Evolutionary conservation across 1,284 basidiomycete genomes (phyloP), one percentile per base, ranked within the genome.

Genomic region (Inonotus obliquus): DNA sequence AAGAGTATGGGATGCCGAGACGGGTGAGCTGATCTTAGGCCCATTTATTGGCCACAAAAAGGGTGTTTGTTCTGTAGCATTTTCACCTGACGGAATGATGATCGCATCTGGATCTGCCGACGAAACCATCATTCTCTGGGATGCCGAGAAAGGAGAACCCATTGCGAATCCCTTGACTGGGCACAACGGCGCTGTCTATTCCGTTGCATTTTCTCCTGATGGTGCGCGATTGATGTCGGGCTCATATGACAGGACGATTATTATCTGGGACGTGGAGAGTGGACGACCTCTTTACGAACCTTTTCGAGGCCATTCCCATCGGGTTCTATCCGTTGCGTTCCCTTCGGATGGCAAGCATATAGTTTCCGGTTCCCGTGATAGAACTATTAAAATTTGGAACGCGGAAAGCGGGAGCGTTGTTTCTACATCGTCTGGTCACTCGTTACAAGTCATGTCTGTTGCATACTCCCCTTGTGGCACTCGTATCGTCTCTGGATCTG

Each of bases 41-140:
- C 38, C 38, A 4, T 10, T 29, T 35, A n/a, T 35, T 23, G 29
- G 56, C 66, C 59, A 38, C 65, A 69, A 38, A 52, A n/a, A 2
- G 55, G 60, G 35, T 61, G 58, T 44, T 60, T 70, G 25, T 55
- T 44, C 62, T 23, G 63, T 66, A 19, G 66, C 67, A 11, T 53
- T 7, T 35, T 59, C 57, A 10, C 57, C 48, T 32, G 57, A 59
- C 17, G 47, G 57, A n/a, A 59, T 10, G 25, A n/a, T 19, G 27
- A 54, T 9, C 25, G 52, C n/a, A n/a, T n/a, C n/a, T n/a, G n/a
- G n/a, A n/a, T n/a, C n/a, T n/a, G n/a, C n/a, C n/a, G n/a, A n/a
- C n/a, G n/a, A n/a, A n/a, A n/a, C n/a, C n/a, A n/a, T n/a, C n/a
- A n/a, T n/a, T n/a, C n/a, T n/a, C n/a, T n/a, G n/a, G n/a, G n/a